Conservation (phyloP, 1,139 yeast genomes). For the Saccharomyces hybrid region DNA sequence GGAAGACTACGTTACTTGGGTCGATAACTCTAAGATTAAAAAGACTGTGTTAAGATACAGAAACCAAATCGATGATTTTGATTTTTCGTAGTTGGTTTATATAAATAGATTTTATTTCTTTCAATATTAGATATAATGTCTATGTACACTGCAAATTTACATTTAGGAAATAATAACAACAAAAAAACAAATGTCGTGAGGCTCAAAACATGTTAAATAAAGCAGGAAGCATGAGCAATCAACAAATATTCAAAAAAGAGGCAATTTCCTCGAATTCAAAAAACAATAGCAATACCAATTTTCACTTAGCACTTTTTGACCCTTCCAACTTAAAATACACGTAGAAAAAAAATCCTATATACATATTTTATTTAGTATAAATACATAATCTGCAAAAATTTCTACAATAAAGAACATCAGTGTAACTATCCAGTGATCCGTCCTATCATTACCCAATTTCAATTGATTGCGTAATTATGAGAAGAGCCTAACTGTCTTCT, state of each 20-base stretch:
- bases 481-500: constrained; percentile 36
- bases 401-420: constrained; percentile 2
- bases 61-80: constrained; percentile 77
- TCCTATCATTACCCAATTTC: background rate
- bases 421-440: background rate
- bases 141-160: background rate
- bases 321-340: background rate
- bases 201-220: background rate
- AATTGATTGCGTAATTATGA: constrained; percentile 26
- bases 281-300: no score
- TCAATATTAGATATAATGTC: background rate
- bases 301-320: no score
- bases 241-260: background rate
- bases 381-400: background rate
- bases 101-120: background rate
- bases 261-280: background rate
- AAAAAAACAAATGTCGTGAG: background rate
- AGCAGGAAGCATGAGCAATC: background rate
- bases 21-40: constrained; percentile 87
- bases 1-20: constrained; percentile 98
- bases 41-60: constrained; percentile 81
- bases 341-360: background rate
- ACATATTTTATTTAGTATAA: background rate
- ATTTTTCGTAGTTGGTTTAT: constrained; percentile 39
- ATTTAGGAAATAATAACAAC: background rate